These are phyloP conservation scores for Penstemon davidsonii DNA, from an alignment of 257 asterid species.

Conservation along the genomic window DNA sequence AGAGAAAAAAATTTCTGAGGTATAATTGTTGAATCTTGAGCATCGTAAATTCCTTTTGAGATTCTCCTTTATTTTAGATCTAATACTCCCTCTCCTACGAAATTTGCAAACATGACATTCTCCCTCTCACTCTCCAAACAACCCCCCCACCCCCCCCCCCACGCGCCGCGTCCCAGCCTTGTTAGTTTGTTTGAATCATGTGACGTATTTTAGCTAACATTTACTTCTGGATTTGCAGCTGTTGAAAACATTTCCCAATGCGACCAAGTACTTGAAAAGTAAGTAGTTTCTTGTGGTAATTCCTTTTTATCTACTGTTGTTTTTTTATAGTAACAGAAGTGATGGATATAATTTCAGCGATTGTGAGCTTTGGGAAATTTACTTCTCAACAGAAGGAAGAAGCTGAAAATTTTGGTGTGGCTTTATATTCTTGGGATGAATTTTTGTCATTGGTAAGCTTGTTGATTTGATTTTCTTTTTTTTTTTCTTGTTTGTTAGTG, in stretches of 20 bases:
- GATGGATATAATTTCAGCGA: slow-evolving; percentile 48
- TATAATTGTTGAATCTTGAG: slow-evolving; percentile 25
- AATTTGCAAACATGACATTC: background rate
- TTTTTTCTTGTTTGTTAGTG: slow-evolving; percentile 23
- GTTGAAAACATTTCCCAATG: slow-evolving; percentile 72
- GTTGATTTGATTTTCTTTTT: slow-evolving; percentile 17
- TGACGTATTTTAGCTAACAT: slow-evolving; percentile 32
- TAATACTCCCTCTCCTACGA: background rate
- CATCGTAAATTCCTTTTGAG: slow-evolving; percentile 3
- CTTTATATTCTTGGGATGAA: slow-evolving; percentile 78
- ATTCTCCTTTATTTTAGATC: slow-evolving; percentile 11
- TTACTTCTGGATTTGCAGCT: slow-evolving; percentile 58
- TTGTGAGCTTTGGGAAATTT: slow-evolving; percentile 83
- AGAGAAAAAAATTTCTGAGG: slow-evolving; percentile 92
- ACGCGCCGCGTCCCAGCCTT: background rate
- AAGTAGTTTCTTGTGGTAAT: slow-evolving; percentile 37
- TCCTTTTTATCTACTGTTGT: slow-evolving; percentile 17
- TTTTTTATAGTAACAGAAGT: slow-evolving; percentile 19
- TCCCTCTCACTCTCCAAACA: background rate
- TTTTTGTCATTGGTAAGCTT: slow-evolving; percentile 69
- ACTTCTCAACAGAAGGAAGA: slow-evolving; percentile 72
- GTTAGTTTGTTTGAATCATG: slow-evolving; percentile 10
- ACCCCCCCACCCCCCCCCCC: no score
- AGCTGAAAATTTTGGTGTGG: slow-evolving; percentile 55
- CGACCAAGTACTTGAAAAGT: slow-evolving; percentile 73